Evolutionary conservation across 2,329 filamentous ascomycete species (phyloP).

Genomic region (Botrytis deweyae): DNA sequence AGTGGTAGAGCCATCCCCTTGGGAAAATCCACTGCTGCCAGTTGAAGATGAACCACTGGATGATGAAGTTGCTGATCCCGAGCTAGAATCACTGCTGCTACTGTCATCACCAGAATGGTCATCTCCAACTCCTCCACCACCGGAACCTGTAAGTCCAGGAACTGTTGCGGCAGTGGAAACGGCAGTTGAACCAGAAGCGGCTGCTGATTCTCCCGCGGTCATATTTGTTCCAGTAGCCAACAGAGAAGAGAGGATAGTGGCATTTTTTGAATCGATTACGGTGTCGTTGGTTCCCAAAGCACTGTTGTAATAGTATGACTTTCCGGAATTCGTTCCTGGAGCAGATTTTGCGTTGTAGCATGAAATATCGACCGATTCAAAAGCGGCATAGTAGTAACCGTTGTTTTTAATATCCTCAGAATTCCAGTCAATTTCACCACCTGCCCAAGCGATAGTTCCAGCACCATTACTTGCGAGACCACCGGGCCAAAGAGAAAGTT

Average conservation of each 20-base stretch:
- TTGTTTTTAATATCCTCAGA: conserved; percentile 74
- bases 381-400: conserved; percentile 85
- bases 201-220: conserved; percentile 48
- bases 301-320: conserved; percentile 74
- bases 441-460: conserved; percentile 89
- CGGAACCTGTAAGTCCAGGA: conserved; percentile 55
- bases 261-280: conserved; percentile 71
- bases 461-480: conserved; percentile 74
- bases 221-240: conserved; percentile 78
- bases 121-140: conserved; percentile 30
- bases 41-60: conserved; percentile 26
- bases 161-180: conserved; percentile 46
- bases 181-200: conserved; percentile 36
- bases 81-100: conserved; percentile 16
- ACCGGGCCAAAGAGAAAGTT: conserved; percentile 95
- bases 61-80: conserved; percentile 26
- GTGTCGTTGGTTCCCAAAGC: conserved; percentile 69
- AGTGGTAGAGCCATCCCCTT: conserved; percentile 30
- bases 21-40: conserved; percentile 37
- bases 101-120: neutral
- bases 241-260: conserved; percentile 75
- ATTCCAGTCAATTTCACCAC: conserved; percentile 86
- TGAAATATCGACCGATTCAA: conserved; percentile 74
- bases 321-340: conserved; percentile 68
- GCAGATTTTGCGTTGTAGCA: conserved; percentile 69